Conservation (phyloP, 768 basidiomycete genomes). For the Termitomyces sp. region DNA sequence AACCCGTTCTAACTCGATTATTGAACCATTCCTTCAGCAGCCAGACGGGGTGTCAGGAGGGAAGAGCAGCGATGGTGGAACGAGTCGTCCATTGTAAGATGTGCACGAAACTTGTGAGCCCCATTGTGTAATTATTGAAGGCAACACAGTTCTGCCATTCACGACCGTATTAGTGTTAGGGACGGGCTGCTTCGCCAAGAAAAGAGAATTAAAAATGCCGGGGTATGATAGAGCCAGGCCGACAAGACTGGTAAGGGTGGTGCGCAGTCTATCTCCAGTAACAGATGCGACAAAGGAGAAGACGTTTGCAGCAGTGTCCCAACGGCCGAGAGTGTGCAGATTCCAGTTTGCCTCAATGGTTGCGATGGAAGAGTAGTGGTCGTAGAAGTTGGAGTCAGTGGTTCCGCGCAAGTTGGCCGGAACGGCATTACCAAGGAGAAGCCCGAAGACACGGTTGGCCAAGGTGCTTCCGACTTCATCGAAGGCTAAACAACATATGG, state of each 20-base stretch:
- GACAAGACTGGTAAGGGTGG: background rate
- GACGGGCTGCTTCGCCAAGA: slow-evolving; percentile 12
- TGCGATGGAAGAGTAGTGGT: slow-evolving; percentile 55
- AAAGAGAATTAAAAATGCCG: slow-evolving; percentile 19
- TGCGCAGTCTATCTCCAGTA: slow-evolving; percentile 38
- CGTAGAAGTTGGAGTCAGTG: slow-evolving; percentile 53
- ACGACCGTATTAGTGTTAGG: slow-evolving; percentile 23
- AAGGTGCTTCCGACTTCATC: slow-evolving; percentile 46
- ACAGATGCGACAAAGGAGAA: slow-evolving; percentile 45
- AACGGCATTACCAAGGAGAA: slow-evolving; percentile 42
- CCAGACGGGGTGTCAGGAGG: slow-evolving; percentile 7
- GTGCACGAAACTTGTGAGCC: slow-evolving; percentile 14
- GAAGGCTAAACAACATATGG: slow-evolving; percentile 34
- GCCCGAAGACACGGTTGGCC: slow-evolving; percentile 44
- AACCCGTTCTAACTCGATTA: too few relatives aligned
- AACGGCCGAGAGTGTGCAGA: slow-evolving; percentile 55
- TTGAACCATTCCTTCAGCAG: background rate
- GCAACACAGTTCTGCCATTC: slow-evolving; percentile 21
- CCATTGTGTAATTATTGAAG: slow-evolving; percentile 19
- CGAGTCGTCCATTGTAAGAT: slow-evolving; percentile 17
- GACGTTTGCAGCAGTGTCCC: slow-evolving; percentile 38
- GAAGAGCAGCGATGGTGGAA: slow-evolving; percentile 2
- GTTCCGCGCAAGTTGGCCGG: slow-evolving; percentile 39
- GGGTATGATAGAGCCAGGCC: slow-evolving; percentile 20
- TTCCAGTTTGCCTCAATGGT: slow-evolving; percentile 62